Percentiles rank a stretch among this genome's conserved stretches.
These are phyloP conservation scores for Chaetomiaceae sp. DNA, from an alignment of 2,329 filamentous ascomycete species.

Conservation along the genomic window DNA sequence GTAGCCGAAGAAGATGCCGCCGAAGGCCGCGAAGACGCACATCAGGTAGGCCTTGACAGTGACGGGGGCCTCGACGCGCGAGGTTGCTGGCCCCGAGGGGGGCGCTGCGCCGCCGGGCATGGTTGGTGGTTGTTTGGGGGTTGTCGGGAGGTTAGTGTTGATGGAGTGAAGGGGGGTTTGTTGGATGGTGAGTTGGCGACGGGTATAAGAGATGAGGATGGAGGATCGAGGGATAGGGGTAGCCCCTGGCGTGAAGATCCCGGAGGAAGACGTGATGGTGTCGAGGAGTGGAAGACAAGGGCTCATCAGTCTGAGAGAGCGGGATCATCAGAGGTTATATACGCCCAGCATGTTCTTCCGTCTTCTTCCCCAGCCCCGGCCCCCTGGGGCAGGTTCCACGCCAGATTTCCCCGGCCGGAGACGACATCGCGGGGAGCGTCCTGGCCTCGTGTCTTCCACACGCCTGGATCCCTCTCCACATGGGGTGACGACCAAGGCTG, in stretches of 20 bases:
- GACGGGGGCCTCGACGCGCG: constrained; percentile 54
- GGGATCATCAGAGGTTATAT: not conserved
- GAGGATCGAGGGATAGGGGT: too few relatives aligned
- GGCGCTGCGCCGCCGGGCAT: constrained; percentile 18
- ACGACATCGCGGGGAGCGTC: constrained; percentile 5
- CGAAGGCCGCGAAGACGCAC: constrained; percentile 57
- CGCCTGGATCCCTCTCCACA: not conserved
- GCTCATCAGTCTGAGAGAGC: not conserved
- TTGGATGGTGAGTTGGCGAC: too few relatives aligned
- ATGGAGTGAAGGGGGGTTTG: not conserved
- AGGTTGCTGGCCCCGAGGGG: constrained; percentile 39
- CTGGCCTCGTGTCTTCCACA: not conserved
- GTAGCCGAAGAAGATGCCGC: constrained; percentile 58
- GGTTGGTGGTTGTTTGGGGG: not conserved
- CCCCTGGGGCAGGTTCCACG: not conserved
- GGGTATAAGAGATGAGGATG: too few relatives aligned
- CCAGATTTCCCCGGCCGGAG: constrained; percentile 12
- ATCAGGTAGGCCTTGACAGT: constrained; percentile 57
- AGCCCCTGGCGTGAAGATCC: not conserved
- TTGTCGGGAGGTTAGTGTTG: not conserved
- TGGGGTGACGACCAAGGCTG: not conserved
- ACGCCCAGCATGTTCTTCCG: not conserved
- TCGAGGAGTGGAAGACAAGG: too few relatives aligned
- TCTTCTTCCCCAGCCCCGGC: not conserved
- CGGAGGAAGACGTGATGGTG: not conserved